Base-by-base conservation (phyloP, 371 early-diverging fungal genomes). In the Syncephalastrum contaminatum region DNA sequence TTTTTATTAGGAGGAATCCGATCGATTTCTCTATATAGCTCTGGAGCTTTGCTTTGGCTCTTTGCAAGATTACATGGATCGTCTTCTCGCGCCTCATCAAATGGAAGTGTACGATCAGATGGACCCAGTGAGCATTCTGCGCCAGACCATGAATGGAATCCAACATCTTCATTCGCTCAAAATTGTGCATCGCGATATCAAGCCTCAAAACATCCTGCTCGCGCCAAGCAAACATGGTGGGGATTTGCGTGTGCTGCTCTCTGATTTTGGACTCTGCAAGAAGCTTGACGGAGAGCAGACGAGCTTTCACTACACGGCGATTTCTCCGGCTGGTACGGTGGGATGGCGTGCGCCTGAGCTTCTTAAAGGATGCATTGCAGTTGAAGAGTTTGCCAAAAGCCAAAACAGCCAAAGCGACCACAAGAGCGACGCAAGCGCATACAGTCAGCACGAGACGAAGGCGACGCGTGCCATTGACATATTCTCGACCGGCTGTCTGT, bases 331-430 rank as follows among this genome's bases (percentile, higher is more conserved):
- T 25, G 94, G 94, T 21, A 98, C 98, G 2, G 79, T 91, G 50
- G 99, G 99, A 1, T 98, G 99, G 99, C 80, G 99, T n/a, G 97
- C 98, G 2, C 96, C 97, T 3, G 99, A 98, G 69, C 83, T 84
- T 21, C 60, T 87, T 27, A 72, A 77, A n/a, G 69, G 71, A 14
- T 30, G 36, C 36, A 30, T 30, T 10, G 36, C 36, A 5, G 3
- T 30, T 2, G 36, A 30, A 8, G 36, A 30, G 36, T 30, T 30
- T 30, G 36, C 36, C 10, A 30, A 30, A 12, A 30, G 36, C 36
- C 36, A 30, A 30, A 30, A 12, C 36, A 30, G 36, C 10, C 36
- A 30, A 30, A 30, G 36, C 36, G 36, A 30, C 12, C 36, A 30
- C 36, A 30, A 30, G 36, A 30, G 36, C 36, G 36, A 30, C 10